These are phyloP conservation scores for Puccinellia tenuiflora DNA, from an alignment of 176 grass and related monocot genomes.

Conservation along the genomic window DNA sequence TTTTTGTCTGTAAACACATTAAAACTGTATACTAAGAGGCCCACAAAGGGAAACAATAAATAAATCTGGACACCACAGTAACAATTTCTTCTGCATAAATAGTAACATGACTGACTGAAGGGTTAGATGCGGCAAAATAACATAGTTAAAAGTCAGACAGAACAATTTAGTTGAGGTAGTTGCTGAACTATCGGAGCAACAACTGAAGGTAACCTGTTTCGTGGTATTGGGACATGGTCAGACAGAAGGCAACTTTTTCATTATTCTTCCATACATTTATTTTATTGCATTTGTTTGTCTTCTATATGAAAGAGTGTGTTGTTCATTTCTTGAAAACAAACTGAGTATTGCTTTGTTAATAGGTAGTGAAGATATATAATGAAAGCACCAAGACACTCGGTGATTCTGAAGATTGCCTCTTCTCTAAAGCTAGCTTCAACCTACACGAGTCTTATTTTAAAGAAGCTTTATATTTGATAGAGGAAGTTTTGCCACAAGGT, in stretches of 20 bases:
- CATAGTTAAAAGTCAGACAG: neutral
- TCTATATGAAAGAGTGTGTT: neutral
- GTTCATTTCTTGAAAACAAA: neutral
- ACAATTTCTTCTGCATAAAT: neutral
- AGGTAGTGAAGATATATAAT: conserved; percentile 46
- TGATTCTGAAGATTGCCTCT: conserved; percentile 33
- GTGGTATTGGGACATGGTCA: neutral
- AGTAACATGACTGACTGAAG: neutral
- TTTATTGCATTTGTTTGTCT: conserved; percentile 4
- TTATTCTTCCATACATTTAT: neutral
- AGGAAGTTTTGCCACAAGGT: conserved; percentile 48
- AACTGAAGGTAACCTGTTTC: neutral
- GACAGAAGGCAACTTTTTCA: neutral
- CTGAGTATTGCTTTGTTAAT: conserved; percentile 13
- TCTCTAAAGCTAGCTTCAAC: conserved; percentile 39
- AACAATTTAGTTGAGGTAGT: conserved; percentile 7
- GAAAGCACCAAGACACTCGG: conserved; percentile 30
- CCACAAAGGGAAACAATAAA: neutral
- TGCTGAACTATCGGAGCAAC: neutral
- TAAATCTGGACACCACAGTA: neutral
- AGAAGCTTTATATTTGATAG: conserved; percentile 39
- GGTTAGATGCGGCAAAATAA: neutral
- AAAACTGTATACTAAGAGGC: neutral
- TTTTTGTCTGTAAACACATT: neutral
- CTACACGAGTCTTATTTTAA: conserved; percentile 47